These are phyloP conservation scores for Venturia oleaginea DNA, from an alignment of 2,329 filamentous ascomycete species.

Conservation along the genomic window DNA sequence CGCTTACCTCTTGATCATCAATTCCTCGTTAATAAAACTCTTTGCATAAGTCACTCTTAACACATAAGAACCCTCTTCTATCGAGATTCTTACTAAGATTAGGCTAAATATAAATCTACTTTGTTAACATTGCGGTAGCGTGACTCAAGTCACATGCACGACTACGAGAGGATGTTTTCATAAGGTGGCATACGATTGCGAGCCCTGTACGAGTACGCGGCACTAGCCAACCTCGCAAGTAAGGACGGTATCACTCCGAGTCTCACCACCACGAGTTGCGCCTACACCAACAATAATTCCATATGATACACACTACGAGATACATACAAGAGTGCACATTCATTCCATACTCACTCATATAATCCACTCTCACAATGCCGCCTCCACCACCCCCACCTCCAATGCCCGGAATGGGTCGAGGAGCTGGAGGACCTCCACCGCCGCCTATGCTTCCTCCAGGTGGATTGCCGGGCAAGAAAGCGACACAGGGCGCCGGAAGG, in stretches of 20 bases:
- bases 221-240: no score
- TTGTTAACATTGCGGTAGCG: no score
- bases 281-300: neutral
- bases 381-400: constrained; percentile 64
- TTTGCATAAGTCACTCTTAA: no score
- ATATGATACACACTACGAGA: neutral
- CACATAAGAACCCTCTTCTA: no score
- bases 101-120: no score
- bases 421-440: constrained; percentile 48
- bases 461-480: constrained; percentile 40
- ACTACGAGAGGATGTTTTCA: no score
- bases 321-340: neutral
- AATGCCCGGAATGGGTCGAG: constrained; percentile 50
- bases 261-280: neutral
- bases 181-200: no score
- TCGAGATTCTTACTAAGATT: no score
- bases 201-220: no score
- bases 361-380: constrained; percentile 22
- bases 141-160: no score
- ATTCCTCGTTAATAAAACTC: no score
- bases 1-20: no score
- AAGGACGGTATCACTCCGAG: neutral
- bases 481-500: constrained; percentile 48
- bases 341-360: neutral
- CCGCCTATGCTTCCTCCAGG: constrained; percentile 57